Conservation (phyloP, 345 rosid genomes). For the Moricandia moricandioides region DNA sequence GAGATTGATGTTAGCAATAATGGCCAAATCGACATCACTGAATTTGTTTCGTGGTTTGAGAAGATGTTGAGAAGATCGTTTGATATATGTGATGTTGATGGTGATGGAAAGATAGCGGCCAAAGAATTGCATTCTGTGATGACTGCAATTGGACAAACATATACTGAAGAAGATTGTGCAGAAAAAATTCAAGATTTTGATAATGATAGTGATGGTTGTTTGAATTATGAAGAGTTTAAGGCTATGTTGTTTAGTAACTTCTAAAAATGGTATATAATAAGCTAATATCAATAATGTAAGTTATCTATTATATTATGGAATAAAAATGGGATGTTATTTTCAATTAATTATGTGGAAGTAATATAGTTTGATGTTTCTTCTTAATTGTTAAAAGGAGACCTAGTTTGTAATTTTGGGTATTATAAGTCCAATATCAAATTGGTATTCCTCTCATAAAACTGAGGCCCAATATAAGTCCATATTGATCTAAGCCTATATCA, state of each 20-base stretch:
- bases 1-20: slow-evolving; percentile 3
- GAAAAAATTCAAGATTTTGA: slow-evolving; percentile 9
- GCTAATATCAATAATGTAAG: neutral
- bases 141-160: neutral
- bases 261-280: neutral
- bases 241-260: slow-evolving; percentile 6
- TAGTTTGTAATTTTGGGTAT: too few relatives aligned
- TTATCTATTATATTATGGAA: neutral
- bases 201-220: slow-evolving; percentile 19
- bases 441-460: too few relatives aligned
- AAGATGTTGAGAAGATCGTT: slow-evolving; percentile 6
- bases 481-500: too few relatives aligned
- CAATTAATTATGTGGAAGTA: neutral
- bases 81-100: slow-evolving; percentile 6
- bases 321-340: neutral
- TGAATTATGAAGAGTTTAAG: slow-evolving; percentile 20
- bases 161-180: neutral
- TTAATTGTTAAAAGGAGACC: neutral
- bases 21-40: neutral
- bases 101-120: slow-evolving; percentile 15
- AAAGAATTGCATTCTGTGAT: neutral
- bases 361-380: neutral
- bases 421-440: too few relatives aligned
- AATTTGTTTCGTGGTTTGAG: slow-evolving; percentile 3
- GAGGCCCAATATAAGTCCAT: too few relatives aligned